Percentiles rank a stretch among this genome's conserved stretches.
Conservation (phyloP, 2,329 filamentous ascomycete genomes). For the Aureobasidium sp. region DNA sequence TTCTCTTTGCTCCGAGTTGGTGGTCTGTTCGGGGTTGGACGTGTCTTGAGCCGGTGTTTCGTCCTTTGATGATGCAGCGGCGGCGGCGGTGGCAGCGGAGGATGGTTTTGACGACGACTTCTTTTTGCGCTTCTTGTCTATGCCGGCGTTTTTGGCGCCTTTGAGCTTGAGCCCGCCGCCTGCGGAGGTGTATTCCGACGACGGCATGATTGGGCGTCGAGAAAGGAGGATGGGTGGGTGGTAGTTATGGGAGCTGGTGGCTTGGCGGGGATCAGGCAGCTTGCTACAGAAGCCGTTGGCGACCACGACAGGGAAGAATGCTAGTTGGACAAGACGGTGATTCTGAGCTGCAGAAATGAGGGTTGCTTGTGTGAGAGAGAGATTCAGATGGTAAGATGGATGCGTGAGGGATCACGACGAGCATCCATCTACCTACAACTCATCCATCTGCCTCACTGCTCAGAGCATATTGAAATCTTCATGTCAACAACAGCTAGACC, state of each 20-base stretch:
- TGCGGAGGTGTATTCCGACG: conserved; percentile 65
- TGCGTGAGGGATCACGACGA: too few relatives aligned
- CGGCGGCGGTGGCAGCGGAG: conserved; percentile 19
- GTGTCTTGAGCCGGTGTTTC: conserved; percentile 14
- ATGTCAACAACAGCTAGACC: too few relatives aligned
- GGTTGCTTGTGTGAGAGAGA: too few relatives aligned
- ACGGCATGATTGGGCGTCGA: conserved; percentile 49
- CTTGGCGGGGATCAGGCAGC: not conserved
- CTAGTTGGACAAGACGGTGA: too few relatives aligned
- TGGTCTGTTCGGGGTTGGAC: not conserved
- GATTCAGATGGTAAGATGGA: too few relatives aligned
- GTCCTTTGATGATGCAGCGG: conserved; percentile 19
- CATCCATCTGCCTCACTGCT: too few relatives aligned
- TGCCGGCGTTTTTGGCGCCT: conserved; percentile 57
- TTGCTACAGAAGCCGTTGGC: not conserved
- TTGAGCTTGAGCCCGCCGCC: conserved; percentile 81
- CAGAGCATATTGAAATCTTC: too few relatives aligned
- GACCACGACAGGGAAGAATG: too few relatives aligned
- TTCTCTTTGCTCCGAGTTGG: not conserved
- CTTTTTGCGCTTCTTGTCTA: conserved; percentile 61
- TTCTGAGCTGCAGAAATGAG: too few relatives aligned
- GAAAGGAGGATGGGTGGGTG: not conserved
- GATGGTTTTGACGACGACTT: conserved; percentile 30
- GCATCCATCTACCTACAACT: too few relatives aligned
- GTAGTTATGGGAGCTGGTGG: not conserved